A percentile compares a stretch with the other conserved stretches of the same genome.
Conservation (phyloP, 2,329 filamentous ascomycete genomes). For the Apiospora rasikravindrae region DNA sequence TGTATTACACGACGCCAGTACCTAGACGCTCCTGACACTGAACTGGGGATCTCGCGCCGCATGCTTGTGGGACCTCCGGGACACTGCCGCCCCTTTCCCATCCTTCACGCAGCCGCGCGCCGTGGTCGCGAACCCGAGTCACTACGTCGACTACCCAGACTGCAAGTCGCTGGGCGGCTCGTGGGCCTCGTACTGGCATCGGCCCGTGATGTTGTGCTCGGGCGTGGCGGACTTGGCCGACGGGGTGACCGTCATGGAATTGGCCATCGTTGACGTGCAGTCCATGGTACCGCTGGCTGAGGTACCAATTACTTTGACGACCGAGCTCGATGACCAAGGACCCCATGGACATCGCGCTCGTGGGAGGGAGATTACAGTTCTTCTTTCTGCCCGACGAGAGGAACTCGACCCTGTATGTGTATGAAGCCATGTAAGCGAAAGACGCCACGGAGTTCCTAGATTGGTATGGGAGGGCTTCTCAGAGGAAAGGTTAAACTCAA, state of each 20-base stretch:
- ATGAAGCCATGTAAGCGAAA: conserved; percentile 39
- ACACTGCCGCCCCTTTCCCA: background rate
- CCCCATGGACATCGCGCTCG: conserved; percentile 51
- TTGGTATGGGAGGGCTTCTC: no score
- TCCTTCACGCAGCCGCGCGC: background rate
- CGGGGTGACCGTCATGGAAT: conserved; percentile 45
- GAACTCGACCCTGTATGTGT: conserved; percentile 52
- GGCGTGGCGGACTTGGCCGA: background rate
- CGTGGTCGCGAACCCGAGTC: no score
- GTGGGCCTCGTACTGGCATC: no score
- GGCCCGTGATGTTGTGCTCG: no score
- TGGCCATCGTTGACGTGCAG: conserved; percentile 51
- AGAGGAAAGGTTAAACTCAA: background rate
- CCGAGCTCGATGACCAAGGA: conserved; percentile 51
- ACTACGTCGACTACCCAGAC: no score
- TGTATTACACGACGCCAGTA: background rate
- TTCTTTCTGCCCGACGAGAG: conserved; percentile 55
- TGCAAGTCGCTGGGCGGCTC: no score
- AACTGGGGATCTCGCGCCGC: background rate
- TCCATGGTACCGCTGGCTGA: conserved; percentile 52
- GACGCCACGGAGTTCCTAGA: no score
- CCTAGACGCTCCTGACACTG: background rate
- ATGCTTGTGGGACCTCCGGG: background rate
- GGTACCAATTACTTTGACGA: conserved; percentile 49
- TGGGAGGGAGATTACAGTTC: conserved; percentile 49